Conservation (phyloP, 306 rosid species). For the cucumber (Cucumis sativus) region Cucumber_9930_V3 NC_026657.2:12834001-12834500, state of each 20-base stretch:
- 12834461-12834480: slow-evolving; percentile 32
- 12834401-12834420: slow-evolving; percentile 40
- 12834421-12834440: slow-evolving; percentile 74
- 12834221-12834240: slow-evolving; percentile 49
- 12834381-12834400: slow-evolving; percentile 62
- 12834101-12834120: no score
- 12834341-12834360: slow-evolving; percentile 46
- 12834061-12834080: slow-evolving; percentile 33
- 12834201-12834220: slow-evolving; percentile 62
- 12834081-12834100: no score
- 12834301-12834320: slow-evolving; percentile 55
- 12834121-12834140: no score
- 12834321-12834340: slow-evolving; percentile 46
- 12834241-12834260: slow-evolving; percentile 53
- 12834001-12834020: slow-evolving; percentile 60
- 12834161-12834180: slow-evolving; percentile 27
- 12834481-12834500: not conserved
- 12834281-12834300: slow-evolving; percentile 67
- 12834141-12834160: no score
- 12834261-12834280: slow-evolving; percentile 53
- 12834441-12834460: slow-evolving; percentile 58
- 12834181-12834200: slow-evolving; percentile 86
- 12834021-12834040: slow-evolving; percentile 29
- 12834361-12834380: slow-evolving; percentile 65
- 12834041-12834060: slow-evolving; percentile 79